phyloP scores from a whole-genome alignment of 768 basidiomycete species.

The Glaciozyma antarctica region DNA sequence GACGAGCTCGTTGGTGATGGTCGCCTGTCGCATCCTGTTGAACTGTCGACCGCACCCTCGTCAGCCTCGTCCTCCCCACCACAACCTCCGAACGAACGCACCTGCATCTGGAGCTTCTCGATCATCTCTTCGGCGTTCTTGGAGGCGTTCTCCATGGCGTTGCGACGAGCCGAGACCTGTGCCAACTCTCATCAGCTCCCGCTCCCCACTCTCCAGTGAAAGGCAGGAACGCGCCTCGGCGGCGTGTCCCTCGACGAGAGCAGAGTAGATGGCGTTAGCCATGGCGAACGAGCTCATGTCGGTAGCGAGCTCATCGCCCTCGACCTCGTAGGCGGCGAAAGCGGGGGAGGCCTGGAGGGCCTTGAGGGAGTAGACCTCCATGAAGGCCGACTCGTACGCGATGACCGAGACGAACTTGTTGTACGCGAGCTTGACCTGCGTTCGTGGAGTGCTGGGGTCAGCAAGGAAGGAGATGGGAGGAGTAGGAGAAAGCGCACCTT shows the following conservation, averaged over 20 bases:
- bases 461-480: neutral
- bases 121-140: slow-evolving; percentile 66
- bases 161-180: slow-evolving; percentile 54
- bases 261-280: slow-evolving; percentile 90
- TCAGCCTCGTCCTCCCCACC: neutral
- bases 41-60: slow-evolving; percentile 19
- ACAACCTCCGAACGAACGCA: neutral
- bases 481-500: slow-evolving; percentile 41
- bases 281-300: slow-evolving; percentile 91
- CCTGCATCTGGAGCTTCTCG: slow-evolving; percentile 25
- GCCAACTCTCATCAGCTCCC: too few relatives aligned
- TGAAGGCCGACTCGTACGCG: slow-evolving; percentile 68
- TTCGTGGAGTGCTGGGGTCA: neutral
- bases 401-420: slow-evolving; percentile 72
- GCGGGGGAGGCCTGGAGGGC: slow-evolving; percentile 70
- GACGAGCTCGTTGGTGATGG: slow-evolving; percentile 53
- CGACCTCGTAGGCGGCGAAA: slow-evolving; percentile 94
- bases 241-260: slow-evolving; percentile 88
- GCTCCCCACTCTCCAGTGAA: neutral
- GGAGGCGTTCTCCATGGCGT: slow-evolving; percentile 99
- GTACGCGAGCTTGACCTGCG: slow-evolving; percentile 43
- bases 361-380: slow-evolving; percentile 72
- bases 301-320: slow-evolving; percentile 88
- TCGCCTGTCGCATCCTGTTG: slow-evolving; percentile 35
- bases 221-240: slow-evolving; percentile 59